phyloP scores from a whole-genome alignment of 202 grass and related monocot genomes.

The Musa balbisiana region DNA sequence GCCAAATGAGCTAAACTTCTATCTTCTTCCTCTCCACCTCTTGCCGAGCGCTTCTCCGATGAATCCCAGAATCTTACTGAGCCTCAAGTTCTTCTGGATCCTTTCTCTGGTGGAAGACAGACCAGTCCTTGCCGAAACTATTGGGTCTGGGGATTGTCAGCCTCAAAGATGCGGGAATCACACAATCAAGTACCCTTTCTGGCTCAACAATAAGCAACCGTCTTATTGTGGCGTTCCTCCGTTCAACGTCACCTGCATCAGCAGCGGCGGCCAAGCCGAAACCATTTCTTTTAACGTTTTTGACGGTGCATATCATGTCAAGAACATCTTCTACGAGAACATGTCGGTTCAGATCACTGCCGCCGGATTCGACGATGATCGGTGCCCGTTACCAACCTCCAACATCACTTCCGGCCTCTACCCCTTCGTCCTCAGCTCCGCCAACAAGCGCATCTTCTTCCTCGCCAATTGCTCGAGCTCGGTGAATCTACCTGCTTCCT shows the following conservation, averaged over 20 bases:
- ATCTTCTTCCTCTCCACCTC: not conserved
- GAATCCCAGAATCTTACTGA: not conserved
- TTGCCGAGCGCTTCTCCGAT: not conserved
- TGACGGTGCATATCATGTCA: not conserved
- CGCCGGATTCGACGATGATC: not conserved
- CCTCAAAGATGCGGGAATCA: not conserved
- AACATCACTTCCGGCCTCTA: not conserved
- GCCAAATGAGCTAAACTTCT: not conserved
- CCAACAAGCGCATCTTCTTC: constrained; percentile 11
- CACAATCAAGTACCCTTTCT: not conserved
- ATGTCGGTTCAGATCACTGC: not conserved
- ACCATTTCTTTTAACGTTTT: not conserved
- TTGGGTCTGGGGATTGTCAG: not conserved
- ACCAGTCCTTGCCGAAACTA: not conserved
- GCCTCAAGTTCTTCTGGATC: not conserved
- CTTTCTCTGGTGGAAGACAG: not conserved
- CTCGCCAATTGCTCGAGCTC: not conserved
- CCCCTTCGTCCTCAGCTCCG: not conserved
- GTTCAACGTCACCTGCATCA: not conserved
- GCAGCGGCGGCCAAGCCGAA: not conserved
- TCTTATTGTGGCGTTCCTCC: not conserved
- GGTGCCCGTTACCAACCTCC: not conserved
- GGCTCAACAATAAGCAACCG: not conserved
- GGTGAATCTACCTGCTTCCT: not conserved
- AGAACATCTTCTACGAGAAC: not conserved